Conservation (phyloP, 2,329 filamentous ascomycete species). For the Pseudocercospora cruenta region DNA sequence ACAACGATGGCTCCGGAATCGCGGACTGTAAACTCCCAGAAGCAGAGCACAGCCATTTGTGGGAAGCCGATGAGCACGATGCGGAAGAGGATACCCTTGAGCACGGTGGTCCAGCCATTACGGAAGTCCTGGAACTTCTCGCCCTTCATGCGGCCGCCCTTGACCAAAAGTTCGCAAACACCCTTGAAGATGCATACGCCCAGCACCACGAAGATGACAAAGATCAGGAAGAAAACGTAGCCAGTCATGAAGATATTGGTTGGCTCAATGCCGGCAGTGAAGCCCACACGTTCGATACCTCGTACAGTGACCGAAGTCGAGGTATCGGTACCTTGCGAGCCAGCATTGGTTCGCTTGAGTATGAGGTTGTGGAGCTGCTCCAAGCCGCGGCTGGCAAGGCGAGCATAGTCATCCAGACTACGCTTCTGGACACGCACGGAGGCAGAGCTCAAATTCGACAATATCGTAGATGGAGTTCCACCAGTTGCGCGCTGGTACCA, state of each 20-base stretch:
- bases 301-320: conserved; percentile 60
- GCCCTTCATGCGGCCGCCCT: conserved; percentile 74
- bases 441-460: conserved; percentile 72
- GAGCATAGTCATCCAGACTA: conserved; percentile 50
- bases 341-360: conserved; percentile 42
- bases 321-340: conserved; percentile 37
- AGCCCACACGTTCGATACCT: conserved; percentile 88
- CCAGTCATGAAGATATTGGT: conserved; percentile 95
- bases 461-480: conserved; percentile 76
- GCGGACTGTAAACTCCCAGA: conserved; percentile 87
- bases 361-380: conserved; percentile 46
- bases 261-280: conserved; percentile 79
- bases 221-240: conserved; percentile 83
- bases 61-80: conserved; percentile 88
- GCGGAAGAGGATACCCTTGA: conserved; percentile 93
- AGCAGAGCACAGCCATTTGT: conserved; percentile 83
- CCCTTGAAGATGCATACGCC: conserved; percentile 79
- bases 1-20: conserved; percentile 87
- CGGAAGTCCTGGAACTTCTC: conserved; percentile 93
- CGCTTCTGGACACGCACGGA: conserved; percentile 84
- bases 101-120: conserved; percentile 87
- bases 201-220: conserved; percentile 74
- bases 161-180: conserved; percentile 74
- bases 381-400: conserved; percentile 60
- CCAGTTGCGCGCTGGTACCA: conserved; percentile 97